A percentile compares a stretch with the other conserved stretches of the same genome.
Conservation (phyloP, 768 basidiomycete genomes). For the Podaxis sp. region DNA sequence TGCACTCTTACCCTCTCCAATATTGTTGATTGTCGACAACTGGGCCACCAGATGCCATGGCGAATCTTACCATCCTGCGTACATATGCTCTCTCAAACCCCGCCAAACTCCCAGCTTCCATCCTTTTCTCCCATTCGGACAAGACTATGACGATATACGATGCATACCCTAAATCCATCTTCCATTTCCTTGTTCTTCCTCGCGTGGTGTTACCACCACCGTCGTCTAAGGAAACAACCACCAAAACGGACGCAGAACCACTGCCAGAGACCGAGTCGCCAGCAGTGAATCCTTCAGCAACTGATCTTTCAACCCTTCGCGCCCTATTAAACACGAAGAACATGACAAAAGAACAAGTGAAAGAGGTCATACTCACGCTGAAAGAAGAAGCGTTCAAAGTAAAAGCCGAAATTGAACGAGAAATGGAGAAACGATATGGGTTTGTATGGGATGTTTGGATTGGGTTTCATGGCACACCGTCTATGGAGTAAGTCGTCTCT, state of each 20-base stretch:
- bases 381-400: slow-evolving; percentile 51
- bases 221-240: neutral
- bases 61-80: slow-evolving; percentile 51
- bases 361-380: slow-evolving; percentile 47
- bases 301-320: slow-evolving; percentile 49
- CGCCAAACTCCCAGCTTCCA: slow-evolving; percentile 48
- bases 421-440: slow-evolving; percentile 74
- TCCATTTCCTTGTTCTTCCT: slow-evolving; percentile 88
- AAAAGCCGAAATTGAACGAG: slow-evolving; percentile 62
- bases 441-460: slow-evolving; percentile 75
- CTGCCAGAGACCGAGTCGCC: slow-evolving; percentile 9
- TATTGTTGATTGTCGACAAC: neutral
- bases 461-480: slow-evolving; percentile 84
- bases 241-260: slow-evolving; percentile 12
- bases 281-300: slow-evolving; percentile 16
- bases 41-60: slow-evolving; percentile 23
- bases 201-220: slow-evolving; percentile 26
- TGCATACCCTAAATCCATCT: slow-evolving; percentile 76
- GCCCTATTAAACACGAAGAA: slow-evolving; percentile 40
- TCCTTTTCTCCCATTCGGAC: slow-evolving; percentile 54
- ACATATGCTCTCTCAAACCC: slow-evolving; percentile 56
- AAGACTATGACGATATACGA: slow-evolving; percentile 68
- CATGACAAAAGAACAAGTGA: slow-evolving; percentile 46
- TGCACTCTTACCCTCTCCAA: neutral
- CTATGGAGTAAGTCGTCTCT: slow-evolving; percentile 66